A percentile compares a stretch with the other conserved stretches of the same genome.
phyloP scores from a whole-genome alignment of 2,329 filamentous ascomycete species.

The Sclerotinia sclerotiorum region DNA sequence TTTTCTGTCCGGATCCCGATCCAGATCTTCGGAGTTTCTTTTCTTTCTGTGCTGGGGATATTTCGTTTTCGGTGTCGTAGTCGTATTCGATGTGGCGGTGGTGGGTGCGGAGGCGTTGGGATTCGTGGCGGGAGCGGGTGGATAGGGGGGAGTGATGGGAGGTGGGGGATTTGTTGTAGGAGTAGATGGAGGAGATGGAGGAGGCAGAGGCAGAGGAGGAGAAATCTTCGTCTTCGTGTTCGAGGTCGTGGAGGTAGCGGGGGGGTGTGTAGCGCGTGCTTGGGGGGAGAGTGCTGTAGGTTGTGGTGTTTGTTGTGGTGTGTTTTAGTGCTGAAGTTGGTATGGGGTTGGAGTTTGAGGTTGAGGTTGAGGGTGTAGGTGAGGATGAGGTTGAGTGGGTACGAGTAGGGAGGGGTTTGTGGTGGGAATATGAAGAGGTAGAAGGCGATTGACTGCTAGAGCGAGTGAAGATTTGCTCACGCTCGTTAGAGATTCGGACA shows the following conservation, averaged over 20 bases:
- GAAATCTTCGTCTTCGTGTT: constrained; percentile 24
- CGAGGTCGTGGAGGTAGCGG: background rate
- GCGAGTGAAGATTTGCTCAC: background rate
- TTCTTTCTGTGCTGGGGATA: background rate
- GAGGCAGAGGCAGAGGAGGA: constrained; percentile 2
- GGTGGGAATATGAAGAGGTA: background rate
- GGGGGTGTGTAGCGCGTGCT: constrained; percentile 3
- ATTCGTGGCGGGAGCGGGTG: constrained; percentile 5
- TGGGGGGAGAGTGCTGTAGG: background rate
- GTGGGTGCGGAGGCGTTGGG: background rate
- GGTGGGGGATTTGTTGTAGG: background rate
- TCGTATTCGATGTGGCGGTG: constrained; percentile 16
- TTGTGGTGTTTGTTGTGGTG: background rate
- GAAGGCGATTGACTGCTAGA: constrained; percentile 14
- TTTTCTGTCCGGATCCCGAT: background rate
- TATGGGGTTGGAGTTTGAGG: background rate
- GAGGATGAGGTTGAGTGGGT: background rate
- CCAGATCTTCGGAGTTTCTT: background rate
- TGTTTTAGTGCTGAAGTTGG: background rate
- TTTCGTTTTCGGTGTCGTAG: constrained; percentile 8
- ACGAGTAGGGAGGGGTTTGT: constrained; percentile 1
- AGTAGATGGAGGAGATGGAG: background rate
- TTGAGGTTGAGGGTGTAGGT: background rate
- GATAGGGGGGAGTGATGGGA: background rate
- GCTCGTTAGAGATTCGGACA: background rate